phyloP scores from a whole-genome alignment of 1,284 basidiomycete genomes.

The Cryptococcus jaspeensis region DNA sequence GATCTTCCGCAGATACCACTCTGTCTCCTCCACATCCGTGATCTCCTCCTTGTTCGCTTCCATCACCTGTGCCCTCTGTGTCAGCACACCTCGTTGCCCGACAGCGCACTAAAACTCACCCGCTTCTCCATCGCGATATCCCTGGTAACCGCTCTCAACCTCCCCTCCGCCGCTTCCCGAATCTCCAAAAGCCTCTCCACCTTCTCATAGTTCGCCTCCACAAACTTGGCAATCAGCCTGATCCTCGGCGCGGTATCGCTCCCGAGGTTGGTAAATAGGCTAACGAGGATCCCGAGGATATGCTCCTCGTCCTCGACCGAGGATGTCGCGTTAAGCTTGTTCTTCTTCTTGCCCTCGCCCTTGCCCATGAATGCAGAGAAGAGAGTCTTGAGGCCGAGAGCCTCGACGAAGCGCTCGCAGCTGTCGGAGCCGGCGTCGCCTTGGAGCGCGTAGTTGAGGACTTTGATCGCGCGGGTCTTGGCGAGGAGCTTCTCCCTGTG shows the following conservation, averaged over 20 bases:
- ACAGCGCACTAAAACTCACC: slow-evolving; percentile 50
- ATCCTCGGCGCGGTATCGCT: slow-evolving; percentile 80
- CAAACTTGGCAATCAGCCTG: slow-evolving; percentile 87
- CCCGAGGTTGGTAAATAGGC: slow-evolving; percentile 81
- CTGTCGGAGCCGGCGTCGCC: slow-evolving; percentile 67
- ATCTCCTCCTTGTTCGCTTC: slow-evolving; percentile 61
- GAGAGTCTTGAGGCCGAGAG: slow-evolving; percentile 79
- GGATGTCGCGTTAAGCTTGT: slow-evolving; percentile 58
- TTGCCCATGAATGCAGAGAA: slow-evolving; percentile 93
- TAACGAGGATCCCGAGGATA: slow-evolving; percentile 81
- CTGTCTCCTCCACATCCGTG: slow-evolving; percentile 65
- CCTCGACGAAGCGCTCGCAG: slow-evolving; percentile 87
- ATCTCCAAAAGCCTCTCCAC: slow-evolving; percentile 88
- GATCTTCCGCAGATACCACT: slow-evolving; percentile 77
- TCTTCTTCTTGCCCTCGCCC: slow-evolving; percentile 63
- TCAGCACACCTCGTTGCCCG: background rate
- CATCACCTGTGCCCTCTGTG: slow-evolving; percentile 54
- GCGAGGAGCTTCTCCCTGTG: slow-evolving; percentile 76
- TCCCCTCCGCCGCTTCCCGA: slow-evolving; percentile 64
- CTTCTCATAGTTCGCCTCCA: slow-evolving; percentile 87
- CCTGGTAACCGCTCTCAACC: slow-evolving; percentile 62
- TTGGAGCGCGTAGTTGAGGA: slow-evolving; percentile 86
- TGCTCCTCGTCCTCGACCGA: slow-evolving; percentile 82
- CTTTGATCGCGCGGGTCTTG: slow-evolving; percentile 79
- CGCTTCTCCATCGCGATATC: slow-evolving; percentile 67